Evolutionary conservation across 2,329 filamentous ascomycete genomes (phyloP).

Genomic region (Penicillium sp.): DNA sequence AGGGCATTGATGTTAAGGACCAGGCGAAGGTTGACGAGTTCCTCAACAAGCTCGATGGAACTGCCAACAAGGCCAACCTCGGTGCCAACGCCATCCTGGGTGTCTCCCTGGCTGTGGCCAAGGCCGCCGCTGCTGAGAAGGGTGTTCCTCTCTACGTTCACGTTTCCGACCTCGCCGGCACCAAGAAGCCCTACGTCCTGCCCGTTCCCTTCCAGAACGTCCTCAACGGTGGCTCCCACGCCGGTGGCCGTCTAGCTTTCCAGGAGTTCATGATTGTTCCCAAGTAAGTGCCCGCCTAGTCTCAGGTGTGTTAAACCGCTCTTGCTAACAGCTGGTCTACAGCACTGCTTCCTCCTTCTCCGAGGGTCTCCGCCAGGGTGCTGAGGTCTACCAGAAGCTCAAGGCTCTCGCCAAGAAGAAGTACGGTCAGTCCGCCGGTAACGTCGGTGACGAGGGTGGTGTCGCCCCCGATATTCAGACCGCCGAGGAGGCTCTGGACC

Average conservation of each 20-base stretch:
- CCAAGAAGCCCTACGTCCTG: constrained; percentile 87
- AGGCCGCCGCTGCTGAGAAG: constrained; percentile 87
- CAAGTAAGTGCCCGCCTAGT: constrained; percentile 50
- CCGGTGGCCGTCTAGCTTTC: constrained; percentile 91
- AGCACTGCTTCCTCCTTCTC: constrained; percentile 83
- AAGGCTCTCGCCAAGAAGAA: constrained; percentile 98
- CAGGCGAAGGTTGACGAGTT: constrained; percentile 79
- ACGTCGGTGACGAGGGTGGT: constrained; percentile 99
- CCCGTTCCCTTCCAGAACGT: constrained; percentile 93
- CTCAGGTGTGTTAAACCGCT: background rate
- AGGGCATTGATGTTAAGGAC: constrained; percentile 78
- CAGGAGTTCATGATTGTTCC: constrained; percentile 97
- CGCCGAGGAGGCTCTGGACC: constrained; percentile 89
- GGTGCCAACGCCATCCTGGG: constrained; percentile 86
- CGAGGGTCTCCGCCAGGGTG: constrained; percentile 92
- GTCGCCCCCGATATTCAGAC: constrained; percentile 98
- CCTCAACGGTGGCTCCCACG: constrained; percentile 90
- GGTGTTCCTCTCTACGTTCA: constrained; percentile 81
- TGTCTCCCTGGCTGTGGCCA: constrained; percentile 77
- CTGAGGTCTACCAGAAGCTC: constrained; percentile 97
- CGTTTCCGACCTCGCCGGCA: constrained; percentile 79
- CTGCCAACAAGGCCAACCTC: constrained; percentile 79
- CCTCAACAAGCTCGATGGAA: constrained; percentile 79
- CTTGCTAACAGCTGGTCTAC: background rate
- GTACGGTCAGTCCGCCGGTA: constrained; percentile 97